Evolutionary conservation across 179 eudicot species (phyloP), one percentile per base, ranked within the genome.

Genomic region (Actinidia arguta): DNA sequence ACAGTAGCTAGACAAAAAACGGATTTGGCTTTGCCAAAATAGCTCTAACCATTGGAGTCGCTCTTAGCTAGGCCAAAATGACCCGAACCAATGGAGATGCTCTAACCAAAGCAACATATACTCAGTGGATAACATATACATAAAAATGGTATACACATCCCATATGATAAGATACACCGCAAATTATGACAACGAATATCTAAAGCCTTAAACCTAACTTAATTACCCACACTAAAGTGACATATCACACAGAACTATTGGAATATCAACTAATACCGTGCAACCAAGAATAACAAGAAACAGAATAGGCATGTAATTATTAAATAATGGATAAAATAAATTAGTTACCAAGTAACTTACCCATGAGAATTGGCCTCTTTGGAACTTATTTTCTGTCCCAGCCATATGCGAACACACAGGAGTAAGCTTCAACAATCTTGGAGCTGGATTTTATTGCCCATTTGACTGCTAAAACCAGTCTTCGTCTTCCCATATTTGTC

Each of bases 371-470:
- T 95, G 98, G 24, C 94, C 99, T 67, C 94, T 89, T 73, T 91
- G 99, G 81, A 96, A 91, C 84, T 82, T 92, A 83, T 88, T 91
- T 78, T 91, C 85, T 31, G 85, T 75, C 54, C 99, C 98, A 78
- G 99, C 99, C 91, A 91, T 78, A 88, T 95, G 98, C 22, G 99
- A 88, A 93, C 95, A 98, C 46, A 96, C 87, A 22, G 98, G 99
- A 80, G 95, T 92, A 48, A 96, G 88, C 93, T 93, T 96, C 81
- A 96, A 89, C 85, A 96, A 83, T 80, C 98, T 90, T 17, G 99
- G 99, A 85, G 99, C 98, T 14, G 98, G 20, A 93, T 93, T 69
- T 86, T 94, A 73, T 94, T 90, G 27, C 99, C 99, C 97, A 94
- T 94, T 51, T 98, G 89, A 55, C 98, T 98, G 59, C 87, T 18